Evolutionary conservation across 2,329 filamentous ascomycete genomes (phyloP), one percentile per base, ranked within the genome.

Genomic region (Geoglossum cookeanum): DNA sequence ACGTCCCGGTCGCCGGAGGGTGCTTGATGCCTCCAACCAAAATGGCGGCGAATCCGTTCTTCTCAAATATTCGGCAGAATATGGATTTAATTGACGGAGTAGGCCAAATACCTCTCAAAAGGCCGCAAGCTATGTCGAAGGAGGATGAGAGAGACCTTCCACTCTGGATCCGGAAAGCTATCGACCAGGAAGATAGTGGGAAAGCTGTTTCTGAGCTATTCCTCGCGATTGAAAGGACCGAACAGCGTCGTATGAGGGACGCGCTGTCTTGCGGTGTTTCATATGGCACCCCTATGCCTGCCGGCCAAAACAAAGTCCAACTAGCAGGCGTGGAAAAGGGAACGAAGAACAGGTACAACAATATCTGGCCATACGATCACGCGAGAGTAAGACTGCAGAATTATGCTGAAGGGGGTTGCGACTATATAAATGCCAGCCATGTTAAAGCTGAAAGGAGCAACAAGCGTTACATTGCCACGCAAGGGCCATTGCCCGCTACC

Each of bases 291-390:
- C 70, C 72, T 27, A 62, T 65, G 3, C 59, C 65, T 0, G 65
- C 76, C 1, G 63, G 68, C 0, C 65, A 70, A 1, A 67, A 72
- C 42, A 69, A 70, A 27, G 79, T 94, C 6, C 84, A 87, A 63
- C 81, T 98, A 55, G 92, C 87, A 0, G 92, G 92, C 6, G 85
- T 98, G 33, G 92, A 98, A 65, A 92, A 96, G 68, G 92, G 92
- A 6, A 81, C 77, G 17, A 97, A 97, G 73, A 98, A 98, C 64
- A 80, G 92, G 7, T 98, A 98, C 73, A 97, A 96, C 72, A 94
- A 96, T 63, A 96, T 97, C 58, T 83, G 94, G 71, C 92, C 92
- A 0, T 98, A 94, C 67, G 91, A 97, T 65, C 92, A 98, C 69
- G 83, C 88, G 2, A 77, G 92, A 59, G 92, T 98, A 57, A 88